phyloP scores from a whole-genome alignment of 164 flowering plant species.

The Nymphaea thermarum region DNA sequence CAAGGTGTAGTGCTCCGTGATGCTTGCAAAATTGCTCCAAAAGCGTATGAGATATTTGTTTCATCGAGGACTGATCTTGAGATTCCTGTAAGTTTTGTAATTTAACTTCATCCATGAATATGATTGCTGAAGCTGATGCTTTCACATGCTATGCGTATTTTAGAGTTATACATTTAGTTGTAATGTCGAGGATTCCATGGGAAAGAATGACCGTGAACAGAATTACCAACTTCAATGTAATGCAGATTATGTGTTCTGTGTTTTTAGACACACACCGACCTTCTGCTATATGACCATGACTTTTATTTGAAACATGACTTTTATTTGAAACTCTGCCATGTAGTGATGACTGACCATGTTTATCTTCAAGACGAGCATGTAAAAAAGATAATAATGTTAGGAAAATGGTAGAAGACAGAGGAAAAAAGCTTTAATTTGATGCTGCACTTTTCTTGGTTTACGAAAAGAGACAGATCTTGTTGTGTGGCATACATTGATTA shows the following conservation, averaged over 20 bases:
- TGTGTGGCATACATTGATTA: no score
- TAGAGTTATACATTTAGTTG: background rate
- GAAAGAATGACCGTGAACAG: background rate
- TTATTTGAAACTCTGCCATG: background rate
- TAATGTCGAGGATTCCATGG: background rate
- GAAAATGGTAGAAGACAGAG: background rate
- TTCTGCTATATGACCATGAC: no score
- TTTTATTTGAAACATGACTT: no score
- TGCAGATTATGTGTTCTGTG: no score
- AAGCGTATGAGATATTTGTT: conserved; percentile 51
- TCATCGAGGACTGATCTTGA: conserved; percentile 42
- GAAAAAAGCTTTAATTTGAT: no score
- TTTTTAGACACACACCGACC: no score
- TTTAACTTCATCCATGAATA: background rate
- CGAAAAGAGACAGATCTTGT: no score
- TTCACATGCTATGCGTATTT: background rate
- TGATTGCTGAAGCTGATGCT: background rate
- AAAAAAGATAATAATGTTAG: background rate
- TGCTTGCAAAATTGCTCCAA: conserved; percentile 26
- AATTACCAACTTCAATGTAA: background rate
- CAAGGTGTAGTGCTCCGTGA: conserved; percentile 65
- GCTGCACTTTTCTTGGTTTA: no score
- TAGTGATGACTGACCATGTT: no score
- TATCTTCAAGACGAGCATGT: background rate
- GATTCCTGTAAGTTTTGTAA: conserved; percentile 53